Evolutionary conservation across 257 asterid species (phyloP), one percentile per base, ranked within the genome.

Genomic region (Solanum ossicruentum): DNA sequence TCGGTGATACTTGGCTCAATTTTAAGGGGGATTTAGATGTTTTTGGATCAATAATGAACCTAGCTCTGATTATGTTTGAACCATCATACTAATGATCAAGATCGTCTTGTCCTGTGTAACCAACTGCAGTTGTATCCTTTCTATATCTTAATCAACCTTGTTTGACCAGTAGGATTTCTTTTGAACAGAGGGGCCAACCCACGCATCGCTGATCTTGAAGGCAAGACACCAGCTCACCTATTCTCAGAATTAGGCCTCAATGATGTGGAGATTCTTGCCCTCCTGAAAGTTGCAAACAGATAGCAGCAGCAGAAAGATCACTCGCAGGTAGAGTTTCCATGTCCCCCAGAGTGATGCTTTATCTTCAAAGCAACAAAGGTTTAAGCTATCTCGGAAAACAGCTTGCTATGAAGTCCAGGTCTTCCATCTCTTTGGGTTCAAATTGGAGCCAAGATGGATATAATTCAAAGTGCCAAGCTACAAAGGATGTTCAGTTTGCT

Each of bases 171-270:
- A 13, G 52, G 60, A 67, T 83, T 56, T 84, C n/a, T 84, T 18
- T 43, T 55, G 82, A 54, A 61, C 92, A 96, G 99, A 92, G 99
- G 99, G 69, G 97, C 97, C 67, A 89, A 92, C 88, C 92, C 97
- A 12, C 90, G 87, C 85, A 96, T 92, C 60, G 89, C 77, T 84
- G 98, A 94, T 88, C 88, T 89, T 47, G 94, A 88, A 85, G 99
- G 98, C 57, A 92, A 88, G 87, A 92, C 95, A 45, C 94, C 97
- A 80, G 73, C 80, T 83, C 93, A 92, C 86, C 92, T 94, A 55
- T 85, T 92, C 72, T 86, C 85, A 84, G 97, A 93, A 81, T 91
- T 92, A 15, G 85, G 86, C 58, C 89, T 90, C 8, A 89, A 89
- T 77, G 98, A 96, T 70, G 90, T 89, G 3, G 98, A 93, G 91